Evolutionary conservation across 2,329 filamentous ascomycete species (phyloP), one percentile per base, ranked within the genome.

Genomic region (Colletotrichum melonis): DNA sequence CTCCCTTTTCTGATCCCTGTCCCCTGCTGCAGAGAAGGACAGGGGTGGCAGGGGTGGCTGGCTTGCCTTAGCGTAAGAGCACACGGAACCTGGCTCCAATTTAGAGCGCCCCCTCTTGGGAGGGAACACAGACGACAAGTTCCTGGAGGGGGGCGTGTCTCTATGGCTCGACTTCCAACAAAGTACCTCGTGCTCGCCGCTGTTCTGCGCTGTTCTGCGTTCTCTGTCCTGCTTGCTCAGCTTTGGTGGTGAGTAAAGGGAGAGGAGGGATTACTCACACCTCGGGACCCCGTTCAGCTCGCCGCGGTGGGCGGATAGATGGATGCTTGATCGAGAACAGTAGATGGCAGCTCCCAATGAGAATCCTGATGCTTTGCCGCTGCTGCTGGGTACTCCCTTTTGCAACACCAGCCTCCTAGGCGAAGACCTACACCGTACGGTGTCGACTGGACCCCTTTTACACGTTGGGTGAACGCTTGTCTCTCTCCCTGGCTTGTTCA

Each of bases 221-320:
- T 35, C 32, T 35, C 32, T 35, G 32, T 12, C 32, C 38, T 42
- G 42, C 42, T 49, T 49, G 42, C 4, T 46, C 42, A 46, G 42
- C 42, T 46, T 6, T 16, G 7, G 42, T n/a, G 42, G 42, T 49
- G 42, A 49, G 42, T 49, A 49, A 49, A 49, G 42, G 42, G 7
- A 26, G 26, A n/a, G 9, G n/a, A 26, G 14, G 32, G 42, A 71
- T 73, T 66, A 73, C 59, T 73, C 70, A 73, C 59, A n/a, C 56
- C 58, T 35, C 46, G 32, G 30, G 32, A 57, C 6, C 22, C 49
- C 8, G 28, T 12, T n/a, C n/a, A 35, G 30, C 30, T 19, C 32
- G 26, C 28, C 8, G 19, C 7, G 4, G 28, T 35, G 32, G 32
- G 32, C 32, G 32, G 32, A 35, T 35, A 38, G 19, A 62, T 24